A percentile compares a stretch with the other conserved stretches of the same genome.
phyloP scores from a whole-genome alignment of 768 basidiomycete genomes.

The Floccularia luteovirens region DNA sequence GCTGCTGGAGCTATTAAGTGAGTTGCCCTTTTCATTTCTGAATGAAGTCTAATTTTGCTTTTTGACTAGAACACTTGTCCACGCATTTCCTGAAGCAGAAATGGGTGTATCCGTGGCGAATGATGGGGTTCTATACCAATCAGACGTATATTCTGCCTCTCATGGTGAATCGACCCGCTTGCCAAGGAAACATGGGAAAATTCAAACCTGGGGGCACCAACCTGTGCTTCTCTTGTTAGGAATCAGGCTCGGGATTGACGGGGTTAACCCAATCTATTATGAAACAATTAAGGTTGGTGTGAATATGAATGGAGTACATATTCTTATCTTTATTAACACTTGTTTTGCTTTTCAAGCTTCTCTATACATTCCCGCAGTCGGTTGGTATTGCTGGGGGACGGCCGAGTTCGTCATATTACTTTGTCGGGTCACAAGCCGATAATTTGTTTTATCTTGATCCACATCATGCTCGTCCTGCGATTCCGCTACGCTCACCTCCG shows the following conservation, averaged over 20 bases:
- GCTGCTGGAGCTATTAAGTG: constrained; percentile 96
- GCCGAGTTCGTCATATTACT: constrained; percentile 97
- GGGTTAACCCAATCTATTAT: constrained; percentile 93
- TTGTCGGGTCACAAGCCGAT: constrained; percentile 88
- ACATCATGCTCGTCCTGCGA: constrained; percentile 68
- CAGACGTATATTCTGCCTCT: constrained; percentile 81
- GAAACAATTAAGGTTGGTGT: constrained; percentile 65
- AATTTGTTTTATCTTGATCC: constrained; percentile 81
- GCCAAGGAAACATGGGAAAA: constrained; percentile 13
- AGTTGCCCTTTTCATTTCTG: constrained; percentile 10
- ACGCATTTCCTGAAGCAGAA: constrained; percentile 71
- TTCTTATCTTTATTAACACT: too few relatives aligned
- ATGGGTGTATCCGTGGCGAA: constrained; percentile 77
- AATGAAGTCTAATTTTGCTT: neutral
- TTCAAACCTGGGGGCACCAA: constrained; percentile 63
- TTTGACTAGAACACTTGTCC: constrained; percentile 56
- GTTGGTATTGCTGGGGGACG: constrained; percentile 96
- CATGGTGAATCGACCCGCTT: constrained; percentile 24
- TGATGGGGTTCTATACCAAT: constrained; percentile 78
- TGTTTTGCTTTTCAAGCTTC: constrained; percentile 34
- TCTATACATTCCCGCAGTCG: constrained; percentile 92
- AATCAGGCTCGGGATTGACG: constrained; percentile 81
- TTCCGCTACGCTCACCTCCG: constrained; percentile 52
- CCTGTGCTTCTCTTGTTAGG: constrained; percentile 86
- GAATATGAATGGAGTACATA: too few relatives aligned